These are phyloP conservation scores for Aureobasidium sp. DNA, from an alignment of 2,329 filamentous ascomycete genomes.

Conservation along the genomic window DNA sequence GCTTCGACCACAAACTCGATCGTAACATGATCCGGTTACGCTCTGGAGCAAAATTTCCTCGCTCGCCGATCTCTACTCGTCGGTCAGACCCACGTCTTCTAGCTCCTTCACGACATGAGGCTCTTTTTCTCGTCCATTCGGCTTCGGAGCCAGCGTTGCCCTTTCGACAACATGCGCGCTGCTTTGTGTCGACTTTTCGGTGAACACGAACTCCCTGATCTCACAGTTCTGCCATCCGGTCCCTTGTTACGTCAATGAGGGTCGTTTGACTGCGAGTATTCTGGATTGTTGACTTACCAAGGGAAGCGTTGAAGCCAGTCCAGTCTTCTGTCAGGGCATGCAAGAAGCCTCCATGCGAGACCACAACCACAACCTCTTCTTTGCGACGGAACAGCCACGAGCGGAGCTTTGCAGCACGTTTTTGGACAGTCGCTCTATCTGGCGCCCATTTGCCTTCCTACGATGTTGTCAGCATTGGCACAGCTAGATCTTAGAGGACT, in stretches of 20 bases:
- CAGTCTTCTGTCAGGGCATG: constrained; percentile 83
- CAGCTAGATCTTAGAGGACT: background rate
- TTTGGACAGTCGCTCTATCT: constrained; percentile 47
- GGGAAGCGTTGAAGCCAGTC: constrained; percentile 42
- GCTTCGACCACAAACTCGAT: background rate
- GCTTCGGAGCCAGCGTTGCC: background rate
- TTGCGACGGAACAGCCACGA: constrained; percentile 46
- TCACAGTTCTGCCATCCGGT: constrained; percentile 12
- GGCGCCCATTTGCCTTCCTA: constrained; percentile 39
- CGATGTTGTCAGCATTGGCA: background rate
- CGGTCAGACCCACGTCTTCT: background rate
- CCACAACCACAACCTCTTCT: constrained; percentile 64
- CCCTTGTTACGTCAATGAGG: background rate
- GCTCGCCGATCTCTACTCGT: background rate
- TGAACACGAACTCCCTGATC: constrained; percentile 3
- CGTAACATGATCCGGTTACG: background rate
- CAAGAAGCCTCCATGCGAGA: constrained; percentile 76
- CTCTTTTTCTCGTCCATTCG: background rate
- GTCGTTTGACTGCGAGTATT: background rate
- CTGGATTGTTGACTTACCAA: background rate
- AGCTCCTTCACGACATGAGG: constrained; percentile 1
- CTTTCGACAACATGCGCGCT: constrained; percentile 1
- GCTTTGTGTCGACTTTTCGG: background rate
- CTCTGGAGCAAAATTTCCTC: background rate
- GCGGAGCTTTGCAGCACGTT: constrained; percentile 56